A percentile compares a stretch with the other conserved stretches of the same genome.
Conservation (phyloP, 768 basidiomycete genomes). For the Mycena rosella region DNA sequence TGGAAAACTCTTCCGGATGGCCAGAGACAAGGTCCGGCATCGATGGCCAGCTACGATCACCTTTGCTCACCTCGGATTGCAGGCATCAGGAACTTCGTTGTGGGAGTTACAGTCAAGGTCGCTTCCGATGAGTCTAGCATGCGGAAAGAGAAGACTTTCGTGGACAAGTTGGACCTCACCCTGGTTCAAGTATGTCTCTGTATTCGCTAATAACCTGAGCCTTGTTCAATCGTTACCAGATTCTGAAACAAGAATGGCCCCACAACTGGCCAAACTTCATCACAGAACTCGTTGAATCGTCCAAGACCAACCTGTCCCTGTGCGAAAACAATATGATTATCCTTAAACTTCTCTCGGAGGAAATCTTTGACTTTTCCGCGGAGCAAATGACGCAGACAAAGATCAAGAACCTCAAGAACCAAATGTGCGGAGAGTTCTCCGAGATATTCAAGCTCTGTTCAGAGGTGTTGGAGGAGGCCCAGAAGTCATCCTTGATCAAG, state of each 20-base stretch:
- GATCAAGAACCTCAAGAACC: conserved; percentile 97
- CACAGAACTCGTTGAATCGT: conserved; percentile 95
- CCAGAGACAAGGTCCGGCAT: conserved; percentile 83
- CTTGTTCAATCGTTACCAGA: conserved; percentile 62
- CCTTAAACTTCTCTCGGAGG: conserved; percentile 95
- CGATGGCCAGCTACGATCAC: not conserved
- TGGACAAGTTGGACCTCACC: conserved; percentile 97
- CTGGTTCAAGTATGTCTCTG: conserved; percentile 82
- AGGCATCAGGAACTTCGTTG: conserved; percentile 98
- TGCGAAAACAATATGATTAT: conserved; percentile 99
- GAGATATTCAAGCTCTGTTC: conserved; percentile 98
- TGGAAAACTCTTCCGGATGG: conserved; percentile 98
- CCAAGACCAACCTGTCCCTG: conserved; percentile 93
- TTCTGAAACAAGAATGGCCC: conserved; percentile 99
- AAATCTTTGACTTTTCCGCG: conserved; percentile 98
- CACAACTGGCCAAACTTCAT: conserved; percentile 99
- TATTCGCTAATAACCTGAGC: conserved; percentile 13
- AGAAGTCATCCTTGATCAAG: conserved; percentile 94
- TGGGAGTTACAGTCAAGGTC: conserved; percentile 91
- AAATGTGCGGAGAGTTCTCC: conserved; percentile 97
- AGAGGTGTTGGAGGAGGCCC: conserved; percentile 97
- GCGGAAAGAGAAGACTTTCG: conserved; percentile 92
- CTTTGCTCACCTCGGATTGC: conserved; percentile 28
- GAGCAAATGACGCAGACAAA: conserved; percentile 99
- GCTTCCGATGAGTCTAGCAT: conserved; percentile 91